phyloP scores from a whole-genome alignment of 1,284 basidiomycete species.

The Limonomyces culmigenus region DNA sequence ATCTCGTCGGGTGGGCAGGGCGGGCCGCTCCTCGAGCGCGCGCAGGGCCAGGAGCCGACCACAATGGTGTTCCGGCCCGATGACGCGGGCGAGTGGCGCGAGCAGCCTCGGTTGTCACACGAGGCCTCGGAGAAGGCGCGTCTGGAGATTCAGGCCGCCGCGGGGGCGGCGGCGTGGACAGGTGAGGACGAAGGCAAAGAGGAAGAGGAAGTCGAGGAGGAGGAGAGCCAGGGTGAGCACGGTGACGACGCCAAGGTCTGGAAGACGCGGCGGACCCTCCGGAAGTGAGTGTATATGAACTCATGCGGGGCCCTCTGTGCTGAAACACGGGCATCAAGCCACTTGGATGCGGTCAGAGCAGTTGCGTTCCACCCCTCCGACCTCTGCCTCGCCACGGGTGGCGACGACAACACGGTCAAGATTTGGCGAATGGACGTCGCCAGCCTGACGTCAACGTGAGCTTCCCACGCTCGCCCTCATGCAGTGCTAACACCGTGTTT shows the following conservation, averaged over 20 bases:
- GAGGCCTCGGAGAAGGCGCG: slow-evolving; percentile 28
- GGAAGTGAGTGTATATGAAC: slow-evolving; percentile 49
- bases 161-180: slow-evolving; percentile 20
- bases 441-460: slow-evolving; percentile 55
- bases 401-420: slow-evolving; percentile 93
- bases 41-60: slow-evolving; percentile 33
- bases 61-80: slow-evolving; percentile 84
- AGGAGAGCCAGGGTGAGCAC: slow-evolving; percentile 44
- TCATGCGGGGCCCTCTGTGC: slow-evolving; percentile 6
- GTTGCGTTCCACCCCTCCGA: slow-evolving; percentile 79
- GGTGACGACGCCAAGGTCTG: slow-evolving; percentile 62
- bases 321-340: slow-evolving; percentile 30
- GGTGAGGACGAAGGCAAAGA: slow-evolving; percentile 29
- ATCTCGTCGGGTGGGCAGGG: slow-evolving; percentile 23
- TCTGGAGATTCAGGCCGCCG: slow-evolving; percentile 10
- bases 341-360: slow-evolving; percentile 85
- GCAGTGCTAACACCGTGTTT: slow-evolving; percentile 8
- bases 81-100: slow-evolving; percentile 70
- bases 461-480: slow-evolving; percentile 16
- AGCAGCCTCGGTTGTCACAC: slow-evolving; percentile 46
- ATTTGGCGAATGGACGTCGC: slow-evolving; percentile 80
- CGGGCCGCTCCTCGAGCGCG: slow-evolving; percentile 24
- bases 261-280: slow-evolving; percentile 69
- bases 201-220: slow-evolving; percentile 21
- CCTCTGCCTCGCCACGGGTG: slow-evolving; percentile 74